phyloP scores from a whole-genome alignment of 78 protist species.

The Guillardia theta region DNA sequence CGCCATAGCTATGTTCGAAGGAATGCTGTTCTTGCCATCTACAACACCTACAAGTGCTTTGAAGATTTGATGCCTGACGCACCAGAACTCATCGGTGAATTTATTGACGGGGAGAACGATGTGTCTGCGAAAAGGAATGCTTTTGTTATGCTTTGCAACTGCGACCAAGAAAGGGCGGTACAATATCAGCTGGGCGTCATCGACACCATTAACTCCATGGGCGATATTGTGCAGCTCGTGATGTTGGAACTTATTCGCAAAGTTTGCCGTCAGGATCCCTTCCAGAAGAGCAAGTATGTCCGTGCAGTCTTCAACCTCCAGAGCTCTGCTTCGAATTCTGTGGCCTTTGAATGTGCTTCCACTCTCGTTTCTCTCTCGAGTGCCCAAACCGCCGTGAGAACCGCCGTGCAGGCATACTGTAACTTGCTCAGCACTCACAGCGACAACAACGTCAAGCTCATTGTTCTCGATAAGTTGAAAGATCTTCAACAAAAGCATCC shows the following conservation, averaged over 20 bases:
- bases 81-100: conserved; percentile 78
- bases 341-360: conserved; percentile 71
- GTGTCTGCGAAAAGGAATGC: conserved; percentile 91
- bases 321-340: conserved; percentile 74
- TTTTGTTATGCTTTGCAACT: conserved; percentile 88
- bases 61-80: conserved; percentile 90
- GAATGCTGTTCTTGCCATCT: conserved; percentile 92
- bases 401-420: conserved; percentile 63
- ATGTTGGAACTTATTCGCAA: conserved; percentile 86
- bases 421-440: conserved; percentile 62
- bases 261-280: conserved; percentile 65
- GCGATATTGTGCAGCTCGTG: conserved; percentile 90
- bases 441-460: conserved; percentile 92
- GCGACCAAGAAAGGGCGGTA: conserved; percentile 81
- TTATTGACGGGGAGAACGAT: conserved; percentile 68
- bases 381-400: conserved; percentile 11
- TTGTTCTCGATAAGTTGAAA: conserved; percentile 71
- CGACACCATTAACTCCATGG: conserved; percentile 64
- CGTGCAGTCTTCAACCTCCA: conserved; percentile 47
- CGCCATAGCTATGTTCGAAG: conserved; percentile 79
- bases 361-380: conserved; percentile 73
- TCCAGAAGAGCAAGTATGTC: conserved; percentile 44
- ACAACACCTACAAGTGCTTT: conserved; percentile 62
- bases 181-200: conserved; percentile 63
- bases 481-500: conserved; percentile 63